Conservation (phyloP, 345 rosid genomes). For the Heritiera fomes region DNA sequence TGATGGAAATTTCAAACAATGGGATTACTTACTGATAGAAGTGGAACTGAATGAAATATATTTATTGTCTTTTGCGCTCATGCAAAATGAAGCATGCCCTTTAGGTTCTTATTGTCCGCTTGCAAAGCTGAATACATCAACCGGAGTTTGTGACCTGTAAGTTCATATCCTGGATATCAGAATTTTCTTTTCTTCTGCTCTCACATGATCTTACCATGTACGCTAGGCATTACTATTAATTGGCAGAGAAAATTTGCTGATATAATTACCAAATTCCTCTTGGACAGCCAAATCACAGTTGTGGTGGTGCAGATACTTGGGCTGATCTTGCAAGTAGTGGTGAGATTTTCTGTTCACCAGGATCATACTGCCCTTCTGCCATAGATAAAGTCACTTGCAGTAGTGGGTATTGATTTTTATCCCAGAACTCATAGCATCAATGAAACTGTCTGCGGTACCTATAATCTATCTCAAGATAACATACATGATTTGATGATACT, state of each 20-base stretch:
- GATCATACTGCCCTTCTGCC: slow-evolving; percentile 84
- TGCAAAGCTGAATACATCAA: slow-evolving; percentile 69
- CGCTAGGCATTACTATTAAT: slow-evolving; percentile 16
- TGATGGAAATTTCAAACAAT: neutral
- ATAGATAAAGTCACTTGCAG: slow-evolving; percentile 59
- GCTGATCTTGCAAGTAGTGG: slow-evolving; percentile 52
- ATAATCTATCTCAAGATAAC: neutral
- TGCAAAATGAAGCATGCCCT: slow-evolving; percentile 69
- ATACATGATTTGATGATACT: slow-evolving; percentile 12
- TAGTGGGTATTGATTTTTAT: slow-evolving; percentile 71
- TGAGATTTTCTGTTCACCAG: slow-evolving; percentile 76
- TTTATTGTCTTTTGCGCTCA: slow-evolving; percentile 16
- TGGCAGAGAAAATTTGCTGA: slow-evolving; percentile 43
- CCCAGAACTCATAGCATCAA: slow-evolving; percentile 28
- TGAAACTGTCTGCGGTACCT: neutral
- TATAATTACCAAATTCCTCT: slow-evolving; percentile 78
- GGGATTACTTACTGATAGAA: neutral
- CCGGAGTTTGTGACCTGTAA: slow-evolving; percentile 84
- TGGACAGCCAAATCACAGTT: slow-evolving; percentile 61
- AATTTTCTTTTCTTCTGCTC: neutral
- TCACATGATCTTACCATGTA: slow-evolving; percentile 4
- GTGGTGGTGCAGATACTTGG: slow-evolving; percentile 87
- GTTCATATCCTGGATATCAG: slow-evolving; percentile 32
- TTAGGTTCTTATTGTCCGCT: slow-evolving; percentile 81
- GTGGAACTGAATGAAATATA: slow-evolving; percentile 17